These are phyloP conservation scores for Aureobasidium sp. DNA, from an alignment of 2,329 filamentous ascomycete genomes.

Conservation along the genomic window DNA sequence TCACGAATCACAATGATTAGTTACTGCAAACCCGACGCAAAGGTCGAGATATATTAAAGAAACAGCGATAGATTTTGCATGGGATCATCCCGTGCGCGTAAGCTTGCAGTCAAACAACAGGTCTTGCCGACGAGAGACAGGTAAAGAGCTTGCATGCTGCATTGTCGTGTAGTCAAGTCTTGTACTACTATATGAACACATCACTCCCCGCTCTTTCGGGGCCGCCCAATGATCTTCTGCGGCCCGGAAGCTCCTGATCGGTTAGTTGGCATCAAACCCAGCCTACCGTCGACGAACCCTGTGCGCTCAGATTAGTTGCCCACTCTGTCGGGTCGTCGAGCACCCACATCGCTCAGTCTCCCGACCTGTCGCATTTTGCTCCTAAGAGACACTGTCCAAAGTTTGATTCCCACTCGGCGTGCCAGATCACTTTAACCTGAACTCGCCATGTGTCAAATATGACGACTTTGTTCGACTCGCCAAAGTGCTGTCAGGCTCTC, in stretches of 20 bases:
- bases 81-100: conserved; percentile 3
- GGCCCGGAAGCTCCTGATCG: conserved; percentile 13
- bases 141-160: conserved; percentile 13
- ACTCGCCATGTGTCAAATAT: not conserved
- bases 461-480: not conserved
- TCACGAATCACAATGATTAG: conserved; percentile 2
- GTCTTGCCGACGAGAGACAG: conserved; percentile 14
- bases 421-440: not conserved
- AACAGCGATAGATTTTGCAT: not conserved
- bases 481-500: not conserved
- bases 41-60: not conserved
- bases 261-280: conserved; percentile 12
- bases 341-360: conserved; percentile 7
- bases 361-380: conserved; percentile 12
- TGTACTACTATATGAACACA: conserved; percentile 14
- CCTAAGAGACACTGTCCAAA: conserved; percentile 5
- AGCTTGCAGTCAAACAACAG: conserved; percentile 8
- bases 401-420: conserved; percentile 7
- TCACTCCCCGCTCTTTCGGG: conserved; percentile 6
- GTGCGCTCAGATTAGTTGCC: conserved; percentile 8
- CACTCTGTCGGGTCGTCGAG: conserved; percentile 5
- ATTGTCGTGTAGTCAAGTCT: conserved; percentile 14
- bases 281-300: conserved; percentile 15
- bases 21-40: not conserved
- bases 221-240: conserved; percentile 14